Percentiles rank a stretch among this genome's conserved stretches.
phyloP scores from a whole-genome alignment of 352 stramenopile species.

The Phytophthora sp. region DNA sequence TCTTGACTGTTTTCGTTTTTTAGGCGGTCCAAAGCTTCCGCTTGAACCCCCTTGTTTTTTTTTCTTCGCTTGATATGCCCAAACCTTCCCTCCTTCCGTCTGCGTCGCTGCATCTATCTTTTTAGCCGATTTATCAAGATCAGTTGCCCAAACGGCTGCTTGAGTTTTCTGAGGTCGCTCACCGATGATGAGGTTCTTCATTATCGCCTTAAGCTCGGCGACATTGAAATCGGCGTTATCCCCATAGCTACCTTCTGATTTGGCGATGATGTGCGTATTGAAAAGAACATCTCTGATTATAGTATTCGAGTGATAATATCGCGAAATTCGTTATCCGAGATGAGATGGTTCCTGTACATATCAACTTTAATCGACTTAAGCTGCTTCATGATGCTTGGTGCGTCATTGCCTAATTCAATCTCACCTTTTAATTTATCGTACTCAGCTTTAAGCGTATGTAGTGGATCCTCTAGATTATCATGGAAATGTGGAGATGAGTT shows the following conservation, averaged over 20 bases:
- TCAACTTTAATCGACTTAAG: background rate
- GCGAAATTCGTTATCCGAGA: background rate
- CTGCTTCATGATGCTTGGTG: background rate
- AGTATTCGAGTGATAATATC: background rate
- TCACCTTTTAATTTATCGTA: slow-evolving; percentile 26
- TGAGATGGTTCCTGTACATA: background rate
- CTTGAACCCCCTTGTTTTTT: no score
- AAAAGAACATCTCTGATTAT: background rate
- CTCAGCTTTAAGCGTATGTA: background rate
- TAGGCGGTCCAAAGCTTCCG: no score
- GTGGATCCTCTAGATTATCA: background rate
- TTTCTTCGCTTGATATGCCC: background rate
- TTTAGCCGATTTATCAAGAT: background rate
- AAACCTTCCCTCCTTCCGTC: background rate
- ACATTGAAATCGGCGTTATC: background rate
- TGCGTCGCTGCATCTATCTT: background rate
- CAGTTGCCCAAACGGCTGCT: background rate
- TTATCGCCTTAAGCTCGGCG: no score
- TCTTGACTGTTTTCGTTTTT: background rate
- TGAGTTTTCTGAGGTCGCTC: background rate
- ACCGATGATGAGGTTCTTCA: slow-evolving; percentile 1
- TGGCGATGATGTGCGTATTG: background rate
- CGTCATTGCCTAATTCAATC: slow-evolving; percentile 11
- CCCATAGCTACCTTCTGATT: background rate
- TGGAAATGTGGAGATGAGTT: background rate